Evolutionary conservation across 257 asterid genomes (phyloP).

Genomic region (Scutellaria galericulata): DNA sequence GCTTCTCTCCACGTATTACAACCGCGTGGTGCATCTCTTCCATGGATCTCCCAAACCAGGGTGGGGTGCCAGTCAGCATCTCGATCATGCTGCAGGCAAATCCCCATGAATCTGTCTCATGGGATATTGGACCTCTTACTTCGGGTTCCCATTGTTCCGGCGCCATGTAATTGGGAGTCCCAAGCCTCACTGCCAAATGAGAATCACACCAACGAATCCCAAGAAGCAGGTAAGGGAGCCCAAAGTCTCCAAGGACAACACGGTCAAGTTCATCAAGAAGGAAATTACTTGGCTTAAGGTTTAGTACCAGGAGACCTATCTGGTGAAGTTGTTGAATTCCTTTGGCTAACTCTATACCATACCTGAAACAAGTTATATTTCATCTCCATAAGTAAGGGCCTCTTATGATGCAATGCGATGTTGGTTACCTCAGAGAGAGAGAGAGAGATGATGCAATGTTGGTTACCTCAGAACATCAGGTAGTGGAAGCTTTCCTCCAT

Average conservation of each 20-base stretch:
- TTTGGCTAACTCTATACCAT: slow-evolving; percentile 56
- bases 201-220: slow-evolving; percentile 49
- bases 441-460: neutral
- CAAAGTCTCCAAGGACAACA: slow-evolving; percentile 66
- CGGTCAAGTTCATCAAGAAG: slow-evolving; percentile 55
- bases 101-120: slow-evolving; percentile 79
- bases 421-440: neutral
- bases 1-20: slow-evolving; percentile 60
- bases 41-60: slow-evolving; percentile 60
- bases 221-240: slow-evolving; percentile 62
- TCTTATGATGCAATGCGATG: too few species aligned
- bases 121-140: slow-evolving; percentile 67
- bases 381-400: slow-evolving; percentile 14
- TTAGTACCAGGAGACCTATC: slow-evolving; percentile 52
- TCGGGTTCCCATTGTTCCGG: slow-evolving; percentile 80
- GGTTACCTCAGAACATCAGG: slow-evolving; percentile 62
- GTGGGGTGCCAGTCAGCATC: slow-evolving; percentile 64
- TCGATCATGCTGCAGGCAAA: slow-evolving; percentile 68
- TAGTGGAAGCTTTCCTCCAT: slow-evolving; percentile 65
- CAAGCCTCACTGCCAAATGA: slow-evolving; percentile 48
- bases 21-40: slow-evolving; percentile 53
- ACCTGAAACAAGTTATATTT: slow-evolving; percentile 45
- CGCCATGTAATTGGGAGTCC: slow-evolving; percentile 75
- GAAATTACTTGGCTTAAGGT: slow-evolving; percentile 71
- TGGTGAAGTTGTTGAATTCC: slow-evolving; percentile 64